Conservation (phyloP, 1,284 basidiomycete genomes). For the Rhodotorula sp. region DNA sequence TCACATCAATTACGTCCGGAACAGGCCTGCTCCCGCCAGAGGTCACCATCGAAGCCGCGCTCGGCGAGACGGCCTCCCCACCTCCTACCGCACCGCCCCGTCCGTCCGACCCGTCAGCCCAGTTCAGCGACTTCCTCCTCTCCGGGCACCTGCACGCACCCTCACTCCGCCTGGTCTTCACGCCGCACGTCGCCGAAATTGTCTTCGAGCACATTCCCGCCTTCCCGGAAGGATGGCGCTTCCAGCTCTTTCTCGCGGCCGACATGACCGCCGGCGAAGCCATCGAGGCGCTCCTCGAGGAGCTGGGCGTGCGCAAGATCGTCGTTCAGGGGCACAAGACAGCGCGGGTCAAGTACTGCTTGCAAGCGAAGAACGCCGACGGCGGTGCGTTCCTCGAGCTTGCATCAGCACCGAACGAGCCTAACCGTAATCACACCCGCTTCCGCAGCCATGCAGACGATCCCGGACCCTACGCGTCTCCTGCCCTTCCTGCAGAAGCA, state of each 20-base stretch:
- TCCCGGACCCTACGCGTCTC: conserved; percentile 19
- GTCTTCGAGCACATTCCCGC: conserved; percentile 63
- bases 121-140: conserved; percentile 71
- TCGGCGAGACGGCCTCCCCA: conserved; percentile 1
- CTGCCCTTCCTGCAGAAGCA: conserved; percentile 17
- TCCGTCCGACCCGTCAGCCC: conserved; percentile 45
- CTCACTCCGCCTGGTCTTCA: conserved; percentile 22
- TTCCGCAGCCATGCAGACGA: conserved; percentile 2
- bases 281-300: conserved; percentile 61
- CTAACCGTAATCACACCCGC: neutral
- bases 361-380: conserved; percentile 3
- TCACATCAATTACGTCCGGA: fast-evolving
- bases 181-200: neutral
- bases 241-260: conserved; percentile 65
- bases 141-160: conserved; percentile 66
- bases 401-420: neutral
- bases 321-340: conserved; percentile 50
- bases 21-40: conserved; percentile 15
- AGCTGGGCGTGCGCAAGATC: conserved; percentile 68
- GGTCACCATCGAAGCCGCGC: conserved; percentile 13
- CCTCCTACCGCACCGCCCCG: neutral
- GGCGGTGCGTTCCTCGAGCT: neutral
- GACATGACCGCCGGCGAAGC: conserved; percentile 60
- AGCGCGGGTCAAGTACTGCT: conserved; percentile 49
- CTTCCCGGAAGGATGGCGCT: conserved; percentile 70